A percentile compares a stretch with the other conserved stretches of the same genome.
These are phyloP conservation scores for Aegilops umbellulata DNA, from an alignment of 176 grass and related monocot species.

Conservation along the genomic window DNA sequence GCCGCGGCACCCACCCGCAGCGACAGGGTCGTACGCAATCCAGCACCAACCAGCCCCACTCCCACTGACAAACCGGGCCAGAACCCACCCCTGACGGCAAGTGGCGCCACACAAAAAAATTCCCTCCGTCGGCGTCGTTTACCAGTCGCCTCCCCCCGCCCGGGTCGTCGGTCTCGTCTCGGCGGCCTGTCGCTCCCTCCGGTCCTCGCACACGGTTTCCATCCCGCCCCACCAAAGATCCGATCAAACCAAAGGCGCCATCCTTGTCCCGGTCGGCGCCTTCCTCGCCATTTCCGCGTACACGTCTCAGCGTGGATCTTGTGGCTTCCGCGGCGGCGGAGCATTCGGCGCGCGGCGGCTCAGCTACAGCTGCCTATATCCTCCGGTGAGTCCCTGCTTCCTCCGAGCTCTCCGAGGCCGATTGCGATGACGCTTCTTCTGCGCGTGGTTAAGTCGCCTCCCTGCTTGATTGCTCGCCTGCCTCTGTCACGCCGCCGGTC, in stretches of 20 bases:
- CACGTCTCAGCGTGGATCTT: neutral
- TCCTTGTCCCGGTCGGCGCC: neutral
- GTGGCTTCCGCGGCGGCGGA: neutral
- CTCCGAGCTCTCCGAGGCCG: neutral
- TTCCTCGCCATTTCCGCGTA: slow-evolving; percentile 19
- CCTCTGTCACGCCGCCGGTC: neutral
- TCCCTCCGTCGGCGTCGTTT: slow-evolving; percentile 48
- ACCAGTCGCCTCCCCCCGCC: slow-evolving; percentile 19
- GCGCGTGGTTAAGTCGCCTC: neutral
- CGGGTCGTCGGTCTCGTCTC: slow-evolving; percentile 49
- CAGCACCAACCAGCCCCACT: neutral
- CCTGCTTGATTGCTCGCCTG: neutral
- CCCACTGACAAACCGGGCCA: neutral
- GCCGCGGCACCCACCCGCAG: no score
- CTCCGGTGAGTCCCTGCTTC: slow-evolving; percentile 37
- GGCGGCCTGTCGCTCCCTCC: neutral
- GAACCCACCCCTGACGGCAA: neutral
- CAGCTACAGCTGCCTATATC: neutral
- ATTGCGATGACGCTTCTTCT: neutral
- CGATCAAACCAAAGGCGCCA: slow-evolving; percentile 25
- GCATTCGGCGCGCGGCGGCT: slow-evolving; percentile 1
- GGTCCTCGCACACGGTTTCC: slow-evolving; percentile 54
- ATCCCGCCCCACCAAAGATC: slow-evolving; percentile 23
- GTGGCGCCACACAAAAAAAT: slow-evolving; percentile 22
- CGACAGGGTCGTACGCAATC: no score